phyloP scores from a whole-genome alignment of 1,284 basidiomycete species.

The Cronartium quercuum region DNA sequence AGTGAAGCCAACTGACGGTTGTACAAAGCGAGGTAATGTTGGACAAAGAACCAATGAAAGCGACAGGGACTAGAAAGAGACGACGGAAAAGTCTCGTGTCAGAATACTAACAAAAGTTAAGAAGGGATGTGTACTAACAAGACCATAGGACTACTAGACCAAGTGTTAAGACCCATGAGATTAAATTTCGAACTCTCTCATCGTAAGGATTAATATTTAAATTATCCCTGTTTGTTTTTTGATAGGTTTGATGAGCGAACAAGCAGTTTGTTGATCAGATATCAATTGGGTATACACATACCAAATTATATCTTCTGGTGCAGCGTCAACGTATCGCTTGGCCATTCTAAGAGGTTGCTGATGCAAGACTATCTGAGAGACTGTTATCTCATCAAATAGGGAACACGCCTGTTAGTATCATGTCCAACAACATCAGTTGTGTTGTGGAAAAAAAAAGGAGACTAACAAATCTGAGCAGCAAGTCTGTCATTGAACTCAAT shows the following conservation, averaged over 20 bases:
- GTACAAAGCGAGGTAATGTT: constrained; percentile 70
- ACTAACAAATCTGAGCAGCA: constrained; percentile 64
- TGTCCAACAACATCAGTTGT: no score
- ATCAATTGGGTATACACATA: constrained; percentile 35
- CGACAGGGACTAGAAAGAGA: constrained; percentile 41
- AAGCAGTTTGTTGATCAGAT: not conserved
- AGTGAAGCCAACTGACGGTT: constrained; percentile 65
- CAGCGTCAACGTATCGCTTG: constrained; percentile 60
- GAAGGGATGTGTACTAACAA: constrained; percentile 43
- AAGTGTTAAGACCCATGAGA: constrained; percentile 55
- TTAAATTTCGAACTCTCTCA: constrained; percentile 57
- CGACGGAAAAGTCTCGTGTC: not conserved
- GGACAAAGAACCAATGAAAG: constrained; percentile 77
- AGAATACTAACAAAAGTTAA: not conserved
- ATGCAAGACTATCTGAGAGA: constrained; percentile 42
- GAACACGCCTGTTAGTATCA: no score
- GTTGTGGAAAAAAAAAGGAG: constrained; percentile 54
- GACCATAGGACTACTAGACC: constrained; percentile 63
- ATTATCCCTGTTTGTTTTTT: constrained; percentile 53
- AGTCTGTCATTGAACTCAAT: constrained; percentile 90
- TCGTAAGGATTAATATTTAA: constrained; percentile 83
- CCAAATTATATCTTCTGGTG: constrained; percentile 85
- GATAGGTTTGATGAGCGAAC: not conserved
- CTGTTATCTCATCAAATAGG: not conserved
- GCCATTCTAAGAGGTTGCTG: constrained; percentile 57